Conservation (phyloP, 176 grass and related monocot genomes). For the Lolium rigidum region DNA sequence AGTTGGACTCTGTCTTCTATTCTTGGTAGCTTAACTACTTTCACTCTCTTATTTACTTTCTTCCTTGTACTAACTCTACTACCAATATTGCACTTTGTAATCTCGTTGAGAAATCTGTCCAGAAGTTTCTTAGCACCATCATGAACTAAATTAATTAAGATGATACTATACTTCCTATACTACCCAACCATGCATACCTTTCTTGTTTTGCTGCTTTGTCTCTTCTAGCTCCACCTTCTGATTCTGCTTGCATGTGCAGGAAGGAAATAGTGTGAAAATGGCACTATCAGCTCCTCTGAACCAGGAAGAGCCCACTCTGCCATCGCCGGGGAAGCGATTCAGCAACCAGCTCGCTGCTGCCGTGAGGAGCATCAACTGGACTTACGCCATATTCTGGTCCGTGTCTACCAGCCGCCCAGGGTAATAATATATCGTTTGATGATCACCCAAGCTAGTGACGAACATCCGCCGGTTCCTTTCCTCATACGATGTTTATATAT, state of each 20-base stretch:
- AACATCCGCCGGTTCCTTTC: neutral
- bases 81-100: no score
- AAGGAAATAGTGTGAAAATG: neutral
- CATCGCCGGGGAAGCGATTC: slow-evolving; percentile 27
- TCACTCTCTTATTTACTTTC: neutral
- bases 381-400: slow-evolving; percentile 88
- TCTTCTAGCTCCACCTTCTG: neutral
- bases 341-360: slow-evolving; percentile 71
- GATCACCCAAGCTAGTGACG: neutral
- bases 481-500: slow-evolving; percentile 4
- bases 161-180: neutral
- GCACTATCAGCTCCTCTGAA: neutral
- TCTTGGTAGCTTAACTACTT: neutral
- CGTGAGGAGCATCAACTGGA: slow-evolving; percentile 78
- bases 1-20: neutral
- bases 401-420: slow-evolving; percentile 56
- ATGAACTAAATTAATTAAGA: neutral
- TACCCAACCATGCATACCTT: no score
- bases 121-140: neutral
- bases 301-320: neutral
- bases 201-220: neutral
- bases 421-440: slow-evolving; percentile 34
- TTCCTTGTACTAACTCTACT: neutral
- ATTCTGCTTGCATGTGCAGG: neutral
- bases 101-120: neutral